A percentile compares a stretch with the other conserved stretches of the same genome.
phyloP scores from a whole-genome alignment of 2,329 filamentous ascomycete species.

The Diaporthe velutina region DNA sequence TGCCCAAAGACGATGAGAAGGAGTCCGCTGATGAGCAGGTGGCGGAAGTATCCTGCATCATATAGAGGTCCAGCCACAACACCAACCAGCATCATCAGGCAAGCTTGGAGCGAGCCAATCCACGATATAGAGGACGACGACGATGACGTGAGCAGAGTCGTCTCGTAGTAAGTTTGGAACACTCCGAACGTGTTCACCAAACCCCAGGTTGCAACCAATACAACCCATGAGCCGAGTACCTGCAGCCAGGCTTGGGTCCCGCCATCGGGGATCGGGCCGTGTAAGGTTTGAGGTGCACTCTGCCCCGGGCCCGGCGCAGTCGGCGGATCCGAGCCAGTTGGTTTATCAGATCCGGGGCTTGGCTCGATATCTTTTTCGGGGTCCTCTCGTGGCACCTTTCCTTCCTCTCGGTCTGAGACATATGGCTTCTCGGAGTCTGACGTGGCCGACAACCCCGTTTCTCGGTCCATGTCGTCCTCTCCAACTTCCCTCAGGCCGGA shows the following conservation, averaged over 20 bases:
- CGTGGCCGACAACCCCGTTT: not conserved
- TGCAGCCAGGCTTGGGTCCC: constrained; percentile 53
- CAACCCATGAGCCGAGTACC: constrained; percentile 53
- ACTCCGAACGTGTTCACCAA: constrained; percentile 60
- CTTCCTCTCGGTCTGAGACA: constrained; percentile 26
- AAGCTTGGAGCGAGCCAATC: constrained; percentile 59
- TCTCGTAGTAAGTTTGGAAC: constrained; percentile 60
- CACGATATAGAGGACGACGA: constrained; percentile 58
- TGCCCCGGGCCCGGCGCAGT: constrained; percentile 13
- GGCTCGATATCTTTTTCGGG: not conserved
- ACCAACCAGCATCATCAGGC: constrained; percentile 56
- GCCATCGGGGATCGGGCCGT: constrained; percentile 43
- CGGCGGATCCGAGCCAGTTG: not conserved
- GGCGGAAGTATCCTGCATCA: constrained; percentile 57
- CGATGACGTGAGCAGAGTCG: constrained; percentile 47
- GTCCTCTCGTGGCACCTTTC: not conserved
- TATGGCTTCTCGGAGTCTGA: constrained; percentile 36
- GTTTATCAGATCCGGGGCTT: not conserved
- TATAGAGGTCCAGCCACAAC: constrained; percentile 56
- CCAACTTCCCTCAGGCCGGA: not conserved
- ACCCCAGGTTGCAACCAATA: constrained; percentile 54
- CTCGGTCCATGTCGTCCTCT: constrained; percentile 15
- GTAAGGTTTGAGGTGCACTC: not conserved
- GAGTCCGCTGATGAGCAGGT: constrained; percentile 51
- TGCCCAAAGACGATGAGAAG: constrained; percentile 54